Base-by-base conservation (phyloP, 768 basidiomycete species). In the Boletus pseudopeckii region DNA sequence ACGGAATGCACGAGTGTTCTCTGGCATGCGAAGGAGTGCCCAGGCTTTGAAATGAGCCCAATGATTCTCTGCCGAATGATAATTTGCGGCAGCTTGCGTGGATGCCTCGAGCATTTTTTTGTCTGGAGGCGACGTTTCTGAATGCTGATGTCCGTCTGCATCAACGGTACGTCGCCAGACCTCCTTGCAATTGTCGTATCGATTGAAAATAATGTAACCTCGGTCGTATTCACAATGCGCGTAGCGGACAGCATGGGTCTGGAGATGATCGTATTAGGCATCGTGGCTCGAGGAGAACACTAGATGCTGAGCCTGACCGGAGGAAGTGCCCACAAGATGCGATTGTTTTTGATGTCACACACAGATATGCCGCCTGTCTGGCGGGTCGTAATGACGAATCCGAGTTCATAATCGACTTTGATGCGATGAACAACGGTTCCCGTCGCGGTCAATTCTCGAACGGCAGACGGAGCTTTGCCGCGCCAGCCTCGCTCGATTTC, bases 151-250 rank as follows among this genome's bases (percentile, higher is more conserved):
- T 8, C 50, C 54, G 13, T 68, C 59, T 26, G 76, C 69, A 36
- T 74, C 71, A 4, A 71, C 59, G 7, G 74, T 61, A 26, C 62
- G 76, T 28, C 85, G 74, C 90, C 90, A 92, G 14, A 90, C 81
- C 64, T 92, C 90, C 57, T 85, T 85, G 56, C 71, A 62, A 9
- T 77, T 75, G 28, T 75, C 77, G 20, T 65, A 42, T 30, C 85
- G 79, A 61, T 90, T 85, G 64, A 90, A 88, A 44, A 91, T 71
- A 44, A 90, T 71, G 62, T 80, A 90, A 9, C 90, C 90, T 28
- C 78, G 71, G 14, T 74, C 82, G 57, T 90, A 92, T 67, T 92
- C 90, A 58, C 81, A 79, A 61, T 91, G 89, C 0, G 88, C 88
- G 44, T 74, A 78, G 14, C 28, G 46, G 32, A 53, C 51, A 49